A percentile compares a stretch with the other conserved stretches of the same genome.
Evolutionary conservation across 495 filamentous ascomycete species (phyloP).

Genomic region (Staphylotrichum longicolle): DNA sequence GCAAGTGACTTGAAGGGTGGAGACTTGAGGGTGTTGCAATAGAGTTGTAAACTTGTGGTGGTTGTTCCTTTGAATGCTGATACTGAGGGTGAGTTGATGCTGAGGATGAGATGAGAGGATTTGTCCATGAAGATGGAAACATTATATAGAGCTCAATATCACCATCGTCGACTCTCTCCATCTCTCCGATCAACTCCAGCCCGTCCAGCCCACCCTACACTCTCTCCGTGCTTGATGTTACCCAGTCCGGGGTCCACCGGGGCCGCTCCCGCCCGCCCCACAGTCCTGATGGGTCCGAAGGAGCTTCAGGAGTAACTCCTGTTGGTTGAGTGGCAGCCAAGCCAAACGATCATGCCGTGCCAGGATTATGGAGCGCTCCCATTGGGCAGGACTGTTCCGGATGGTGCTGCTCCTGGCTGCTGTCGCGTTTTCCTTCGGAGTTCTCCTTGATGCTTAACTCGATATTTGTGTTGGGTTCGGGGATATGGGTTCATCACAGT

Average conservation of each 20-base stretch:
- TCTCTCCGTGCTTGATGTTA: neutral
- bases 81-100: neutral
- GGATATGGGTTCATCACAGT: neutral
- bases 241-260: neutral
- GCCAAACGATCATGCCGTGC: neutral
- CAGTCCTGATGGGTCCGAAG: neutral
- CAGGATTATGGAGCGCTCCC: slow-evolving; percentile 2
- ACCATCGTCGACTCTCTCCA: neutral
- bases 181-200: neutral
- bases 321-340: neutral
- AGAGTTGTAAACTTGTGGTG: neutral
- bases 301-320: slow-evolving; percentile 1
- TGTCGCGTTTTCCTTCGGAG: too few species aligned
- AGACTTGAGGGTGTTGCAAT: neutral
- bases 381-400: neutral
- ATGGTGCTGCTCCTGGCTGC: too few species aligned
- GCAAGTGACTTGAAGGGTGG: too few species aligned
- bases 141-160: neutral
- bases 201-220: neutral
- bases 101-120: neutral
- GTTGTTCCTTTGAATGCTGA: neutral
- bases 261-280: neutral
- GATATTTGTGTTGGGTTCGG: neutral
- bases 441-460: too few species aligned
- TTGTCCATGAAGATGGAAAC: neutral